Evolutionary conservation across 805 yeast genomes (phyloP).

Genomic region (Groenewaldozyma salmanticensis): DNA sequence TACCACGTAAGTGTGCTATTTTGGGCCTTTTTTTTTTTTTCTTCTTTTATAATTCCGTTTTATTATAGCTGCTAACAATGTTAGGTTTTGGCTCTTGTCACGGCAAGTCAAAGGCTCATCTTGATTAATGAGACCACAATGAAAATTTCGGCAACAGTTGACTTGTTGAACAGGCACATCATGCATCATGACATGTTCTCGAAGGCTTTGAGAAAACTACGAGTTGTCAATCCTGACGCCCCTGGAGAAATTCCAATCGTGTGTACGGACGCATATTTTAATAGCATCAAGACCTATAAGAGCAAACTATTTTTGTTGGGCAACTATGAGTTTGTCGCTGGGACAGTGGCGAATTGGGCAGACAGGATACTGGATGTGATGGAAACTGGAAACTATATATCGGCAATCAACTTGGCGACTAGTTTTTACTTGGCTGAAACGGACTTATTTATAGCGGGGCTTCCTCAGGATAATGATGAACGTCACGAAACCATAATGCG

Average conservation of each 20-base stretch:
- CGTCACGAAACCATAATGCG: slow-evolving; percentile 43
- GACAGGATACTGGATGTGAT: slow-evolving; percentile 45
- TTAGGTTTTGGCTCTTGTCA: slow-evolving; percentile 33
- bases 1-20: slow-evolving; percentile 18
- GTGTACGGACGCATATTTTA: slow-evolving; percentile 27
- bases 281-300: slow-evolving; percentile 32
- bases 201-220: slow-evolving; percentile 11
- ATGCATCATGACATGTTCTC: slow-evolving; percentile 27
- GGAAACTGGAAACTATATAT: slow-evolving; percentile 38
- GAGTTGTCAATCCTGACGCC: slow-evolving; percentile 7
- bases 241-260: slow-evolving; percentile 18
- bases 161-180: slow-evolving; percentile 34
- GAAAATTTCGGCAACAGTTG: slow-evolving; percentile 28
- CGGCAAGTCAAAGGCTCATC: slow-evolving; percentile 37
- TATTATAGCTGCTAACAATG: neutral
- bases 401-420: slow-evolving; percentile 49
- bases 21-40: too few relatives aligned
- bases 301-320: slow-evolving; percentile 46
- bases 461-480: slow-evolving; percentile 38
- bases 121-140: slow-evolving; percentile 34
- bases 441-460: slow-evolving; percentile 43
- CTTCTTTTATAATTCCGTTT: neutral
- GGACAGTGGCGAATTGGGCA: slow-evolving; percentile 60
- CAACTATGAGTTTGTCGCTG: slow-evolving; percentile 43
- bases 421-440: slow-evolving; percentile 40